These are phyloP conservation scores for Sporothrix pseudoabietina DNA, from an alignment of 2,329 filamentous ascomycete species.

Conservation along the genomic window DNA sequence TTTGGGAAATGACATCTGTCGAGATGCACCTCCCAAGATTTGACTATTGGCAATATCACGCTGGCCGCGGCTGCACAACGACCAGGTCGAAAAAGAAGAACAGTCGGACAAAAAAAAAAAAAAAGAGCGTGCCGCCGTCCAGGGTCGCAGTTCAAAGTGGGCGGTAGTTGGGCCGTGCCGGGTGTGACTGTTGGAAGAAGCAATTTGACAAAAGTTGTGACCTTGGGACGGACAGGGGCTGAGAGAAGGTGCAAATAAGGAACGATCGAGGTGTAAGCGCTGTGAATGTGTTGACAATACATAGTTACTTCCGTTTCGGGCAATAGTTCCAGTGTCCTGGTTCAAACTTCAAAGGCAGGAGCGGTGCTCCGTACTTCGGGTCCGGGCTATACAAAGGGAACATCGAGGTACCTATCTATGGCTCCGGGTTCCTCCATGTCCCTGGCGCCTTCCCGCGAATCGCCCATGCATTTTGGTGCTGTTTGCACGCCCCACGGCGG, in stretches of 20 bases:
- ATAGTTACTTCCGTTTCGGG: slow-evolving; percentile 18
- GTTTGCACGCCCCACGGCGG: not conserved
- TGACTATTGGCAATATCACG: slow-evolving; percentile 27
- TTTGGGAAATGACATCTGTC: slow-evolving; percentile 6
- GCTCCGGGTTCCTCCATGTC: not conserved
- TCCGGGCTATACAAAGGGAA: not conserved
- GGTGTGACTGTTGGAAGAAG: slow-evolving; percentile 1
- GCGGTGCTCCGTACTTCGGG: not conserved
- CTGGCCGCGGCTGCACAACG: not conserved
- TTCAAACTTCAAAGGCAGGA: not conserved
- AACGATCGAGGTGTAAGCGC: slow-evolving; percentile 12
- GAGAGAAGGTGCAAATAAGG: not conserved
- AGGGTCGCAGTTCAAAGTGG: not conserved
- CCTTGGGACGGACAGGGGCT: not conserved
- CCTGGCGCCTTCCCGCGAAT: slow-evolving; percentile 20
- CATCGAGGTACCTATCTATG: not conserved
- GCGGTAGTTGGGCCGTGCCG: slow-evolving; percentile 2
- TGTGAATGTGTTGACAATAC: not conserved
- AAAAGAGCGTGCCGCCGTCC: not conserved
- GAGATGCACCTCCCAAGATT: not conserved
- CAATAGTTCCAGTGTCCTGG: not conserved
- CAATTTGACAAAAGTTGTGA: slow-evolving; percentile 3
- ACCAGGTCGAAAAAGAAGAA: not conserved
- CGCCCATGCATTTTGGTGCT: not conserved
- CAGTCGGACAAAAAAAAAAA: not conserved